These are phyloP conservation scores for Sugiyamaella lignohabitans DNA, from an alignment of 805 yeast genomes.

Conservation along the genomic window DNA sequence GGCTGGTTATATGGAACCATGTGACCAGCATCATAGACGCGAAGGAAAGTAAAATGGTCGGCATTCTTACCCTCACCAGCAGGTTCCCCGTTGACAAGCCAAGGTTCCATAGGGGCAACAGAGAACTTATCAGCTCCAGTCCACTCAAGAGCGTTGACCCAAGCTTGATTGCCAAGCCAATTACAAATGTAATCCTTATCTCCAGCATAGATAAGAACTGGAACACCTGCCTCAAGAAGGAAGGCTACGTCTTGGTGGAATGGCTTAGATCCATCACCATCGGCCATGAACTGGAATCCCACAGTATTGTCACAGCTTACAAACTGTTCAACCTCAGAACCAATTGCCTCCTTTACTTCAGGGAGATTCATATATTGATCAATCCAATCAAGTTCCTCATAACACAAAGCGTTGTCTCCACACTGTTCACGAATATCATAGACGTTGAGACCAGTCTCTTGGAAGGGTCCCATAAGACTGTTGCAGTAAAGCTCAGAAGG, in stretches of 20 bases:
- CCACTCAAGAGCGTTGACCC: constrained; percentile 67
- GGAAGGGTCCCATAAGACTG: constrained; percentile 70
- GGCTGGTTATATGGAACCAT: constrained; percentile 90
- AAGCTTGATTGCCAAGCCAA: constrained; percentile 80
- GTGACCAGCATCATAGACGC: constrained; percentile 84
- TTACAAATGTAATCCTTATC: constrained; percentile 85
- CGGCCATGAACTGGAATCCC: constrained; percentile 39
- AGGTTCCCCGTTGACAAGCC: constrained; percentile 36
- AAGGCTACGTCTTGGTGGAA: constrained; percentile 64
- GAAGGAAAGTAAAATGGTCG: constrained; percentile 66
- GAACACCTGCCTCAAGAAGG: constrained; percentile 56
- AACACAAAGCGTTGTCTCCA: constrained; percentile 47
- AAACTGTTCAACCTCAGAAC: constrained; percentile 76
- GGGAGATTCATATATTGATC: constrained; percentile 69
- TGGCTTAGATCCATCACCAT: constrained; percentile 85
- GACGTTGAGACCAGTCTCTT: constrained; percentile 74
- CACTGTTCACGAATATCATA: constrained; percentile 79
- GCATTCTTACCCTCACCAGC: constrained; percentile 63
- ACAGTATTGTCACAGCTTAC: constrained; percentile 73
- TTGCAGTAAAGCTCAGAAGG: constrained; percentile 89
- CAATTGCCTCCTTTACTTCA: constrained; percentile 68
- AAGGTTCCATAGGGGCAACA: constrained; percentile 27
- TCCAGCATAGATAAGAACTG: constrained; percentile 78
- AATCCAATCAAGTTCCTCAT: constrained; percentile 63
- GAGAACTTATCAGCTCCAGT: constrained; percentile 43